Percentiles rank a stretch among this genome's conserved stretches.
phyloP scores from a whole-genome alignment of 1,284 basidiomycete genomes.

The Entoloma clypeatum region DNA sequence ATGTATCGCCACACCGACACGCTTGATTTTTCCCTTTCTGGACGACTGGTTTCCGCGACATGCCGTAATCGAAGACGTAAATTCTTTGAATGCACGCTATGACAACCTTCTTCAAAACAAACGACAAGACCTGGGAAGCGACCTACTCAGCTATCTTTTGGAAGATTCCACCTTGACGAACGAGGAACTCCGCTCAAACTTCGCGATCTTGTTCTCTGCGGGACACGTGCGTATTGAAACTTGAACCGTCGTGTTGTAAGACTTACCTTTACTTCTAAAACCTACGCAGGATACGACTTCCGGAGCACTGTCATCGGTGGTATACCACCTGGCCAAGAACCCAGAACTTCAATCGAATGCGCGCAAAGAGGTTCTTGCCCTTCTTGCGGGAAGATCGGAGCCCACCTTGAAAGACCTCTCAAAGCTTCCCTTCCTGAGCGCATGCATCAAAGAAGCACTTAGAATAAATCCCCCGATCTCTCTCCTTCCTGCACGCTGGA shows the following conservation, averaged over 20 bases:
- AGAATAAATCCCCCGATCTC: constrained; percentile 25
- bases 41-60: constrained; percentile 22
- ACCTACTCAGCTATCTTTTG: constrained; percentile 23
- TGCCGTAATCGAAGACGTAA: constrained; percentile 20
- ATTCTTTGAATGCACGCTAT: constrained; percentile 20
- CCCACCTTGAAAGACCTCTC: constrained; percentile 19
- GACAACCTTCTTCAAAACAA: constrained; percentile 19
- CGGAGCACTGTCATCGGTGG: constrained; percentile 20
- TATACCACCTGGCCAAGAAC: constrained; percentile 23
- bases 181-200: constrained; percentile 23
- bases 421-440: constrained; percentile 18
- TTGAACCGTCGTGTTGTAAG: background rate
- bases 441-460: constrained; percentile 24
- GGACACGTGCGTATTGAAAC: constrained; percentile 18
- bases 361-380: constrained; percentile 18
- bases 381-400: constrained; percentile 17
- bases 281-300: constrained; percentile 21
- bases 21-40: constrained; percentile 25
- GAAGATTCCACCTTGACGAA: constrained; percentile 20
- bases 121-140: constrained; percentile 19
- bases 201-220: constrained; percentile 24
- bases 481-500: constrained; percentile 22
- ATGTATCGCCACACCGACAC: constrained; percentile 21
- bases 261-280: background rate
- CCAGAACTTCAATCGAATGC: constrained; percentile 21